Evolutionary conservation across 768 basidiomycete genomes (phyloP).

Genomic region (Naganishia vishniacii): DNA sequence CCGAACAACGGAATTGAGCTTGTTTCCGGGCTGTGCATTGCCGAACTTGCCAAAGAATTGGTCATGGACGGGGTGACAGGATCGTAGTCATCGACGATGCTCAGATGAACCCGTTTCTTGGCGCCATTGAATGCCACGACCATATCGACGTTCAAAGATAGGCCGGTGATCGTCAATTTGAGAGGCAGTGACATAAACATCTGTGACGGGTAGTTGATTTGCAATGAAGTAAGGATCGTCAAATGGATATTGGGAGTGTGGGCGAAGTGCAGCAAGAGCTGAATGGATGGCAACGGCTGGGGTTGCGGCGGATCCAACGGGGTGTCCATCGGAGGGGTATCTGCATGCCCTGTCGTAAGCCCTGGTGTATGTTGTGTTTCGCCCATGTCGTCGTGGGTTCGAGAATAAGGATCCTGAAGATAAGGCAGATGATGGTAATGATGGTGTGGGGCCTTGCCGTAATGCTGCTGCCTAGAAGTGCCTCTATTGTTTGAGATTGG

Average conservation of each 20-base stretch:
- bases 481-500: constrained; percentile 11
- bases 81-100: constrained; percentile 79
- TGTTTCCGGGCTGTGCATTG: not conserved
- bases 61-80: constrained; percentile 65
- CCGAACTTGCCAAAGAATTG: constrained; percentile 17
- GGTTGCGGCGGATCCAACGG: constrained; percentile 43
- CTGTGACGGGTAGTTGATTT: constrained; percentile 94
- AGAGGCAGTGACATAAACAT: constrained; percentile 97
- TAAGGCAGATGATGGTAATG: constrained; percentile 16
- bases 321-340: constrained; percentile 26
- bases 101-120: constrained; percentile 73
- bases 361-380: constrained; percentile 30
- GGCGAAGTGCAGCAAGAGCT: constrained; percentile 75
- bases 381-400: constrained; percentile 19
- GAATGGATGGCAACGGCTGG: constrained; percentile 60
- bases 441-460: not conserved
- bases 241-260: constrained; percentile 86
- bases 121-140: constrained; percentile 87
- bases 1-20: not conserved
- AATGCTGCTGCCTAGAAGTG: not conserved
- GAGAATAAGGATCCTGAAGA: constrained; percentile 3
- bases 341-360: constrained; percentile 5
- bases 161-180: constrained; percentile 80
- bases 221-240: constrained; percentile 81
- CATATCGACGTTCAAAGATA: constrained; percentile 79